Evolutionary conservation across 2,329 filamentous ascomycete genomes (phyloP).

Genomic region (Talaromyces sp.): DNA sequence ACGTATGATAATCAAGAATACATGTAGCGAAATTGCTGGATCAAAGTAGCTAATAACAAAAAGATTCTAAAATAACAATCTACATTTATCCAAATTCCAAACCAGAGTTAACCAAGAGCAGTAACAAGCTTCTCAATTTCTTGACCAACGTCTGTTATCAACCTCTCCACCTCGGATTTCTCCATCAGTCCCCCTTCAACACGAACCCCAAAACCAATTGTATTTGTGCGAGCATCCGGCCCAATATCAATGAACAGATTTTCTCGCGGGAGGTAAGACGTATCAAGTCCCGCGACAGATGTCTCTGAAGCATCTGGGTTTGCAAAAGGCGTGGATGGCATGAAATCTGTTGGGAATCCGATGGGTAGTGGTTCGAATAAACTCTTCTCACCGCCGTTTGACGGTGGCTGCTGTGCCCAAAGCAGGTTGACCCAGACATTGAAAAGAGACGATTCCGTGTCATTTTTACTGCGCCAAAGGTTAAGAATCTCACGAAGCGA

Average conservation of each 20-base stretch:
- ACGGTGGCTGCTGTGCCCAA: slow-evolving; percentile 16
- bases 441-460: slow-evolving; percentile 14
- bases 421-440: slow-evolving; percentile 29
- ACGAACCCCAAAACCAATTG: slow-evolving; percentile 23
- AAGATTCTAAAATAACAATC: not conserved
- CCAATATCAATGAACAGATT: slow-evolving; percentile 24
- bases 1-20: not conserved
- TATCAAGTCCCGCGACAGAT: slow-evolving; percentile 19
- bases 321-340: slow-evolving; percentile 8
- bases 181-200: slow-evolving; percentile 19
- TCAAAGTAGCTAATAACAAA: not conserved
- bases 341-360: slow-evolving; percentile 23
- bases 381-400: not conserved
- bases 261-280: slow-evolving; percentile 16
- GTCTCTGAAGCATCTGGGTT: slow-evolving; percentile 7
- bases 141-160: not conserved
- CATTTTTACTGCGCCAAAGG: slow-evolving; percentile 7
- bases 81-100: not conserved
- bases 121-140: not conserved
- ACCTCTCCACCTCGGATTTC: not conserved
- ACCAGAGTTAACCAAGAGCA: not conserved
- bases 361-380: slow-evolving; percentile 20
- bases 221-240: slow-evolving; percentile 18
- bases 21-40: too few relatives aligned
- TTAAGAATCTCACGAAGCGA: slow-evolving; percentile 20